phyloP scores from a whole-genome alignment of 2,329 filamentous ascomycete genomes.

The Coniella vitis region DNA sequence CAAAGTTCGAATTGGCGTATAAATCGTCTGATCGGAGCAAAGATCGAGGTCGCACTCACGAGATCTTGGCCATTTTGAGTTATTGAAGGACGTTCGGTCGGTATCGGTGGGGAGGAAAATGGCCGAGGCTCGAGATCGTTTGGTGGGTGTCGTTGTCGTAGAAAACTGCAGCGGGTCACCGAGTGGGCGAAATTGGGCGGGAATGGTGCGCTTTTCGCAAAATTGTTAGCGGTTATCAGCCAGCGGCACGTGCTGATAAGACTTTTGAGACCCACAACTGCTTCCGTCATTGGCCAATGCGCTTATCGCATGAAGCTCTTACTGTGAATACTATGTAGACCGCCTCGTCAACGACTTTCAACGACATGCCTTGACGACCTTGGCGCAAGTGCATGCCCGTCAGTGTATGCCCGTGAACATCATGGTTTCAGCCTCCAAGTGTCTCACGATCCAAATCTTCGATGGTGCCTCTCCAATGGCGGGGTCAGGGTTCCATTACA shows the following conservation, averaged over 20 bases:
- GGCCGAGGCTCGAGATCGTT: slow-evolving; percentile 14
- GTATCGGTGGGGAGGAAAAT: slow-evolving; percentile 11
- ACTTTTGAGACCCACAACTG: background rate
- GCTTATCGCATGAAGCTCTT: background rate
- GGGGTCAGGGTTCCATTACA: too few species aligned
- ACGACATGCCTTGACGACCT: too few species aligned
- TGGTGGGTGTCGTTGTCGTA: slow-evolving; percentile 12
- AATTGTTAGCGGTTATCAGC: slow-evolving; percentile 2
- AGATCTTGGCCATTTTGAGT: slow-evolving; percentile 18
- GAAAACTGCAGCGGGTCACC: slow-evolving; percentile 4
- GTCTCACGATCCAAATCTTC: too few species aligned
- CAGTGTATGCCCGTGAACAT: too few species aligned
- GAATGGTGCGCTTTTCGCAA: slow-evolving; percentile 12
- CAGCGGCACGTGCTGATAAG: slow-evolving; percentile 1
- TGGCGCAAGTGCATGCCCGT: too few species aligned
- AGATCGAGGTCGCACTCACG: slow-evolving; percentile 10
- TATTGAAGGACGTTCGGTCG: slow-evolving; percentile 11
- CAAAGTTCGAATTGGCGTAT: slow-evolving; percentile 12
- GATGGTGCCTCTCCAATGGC: too few species aligned
- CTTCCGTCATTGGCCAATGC: background rate
- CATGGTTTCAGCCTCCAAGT: too few species aligned
- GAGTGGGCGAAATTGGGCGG: slow-evolving; percentile 14
- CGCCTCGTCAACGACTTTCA: too few species aligned
- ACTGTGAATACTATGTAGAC: too few species aligned
- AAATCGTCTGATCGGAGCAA: background rate